Base-by-base conservation (phyloP, 768 basidiomycete genomes). In the Russula sp. region DNA sequence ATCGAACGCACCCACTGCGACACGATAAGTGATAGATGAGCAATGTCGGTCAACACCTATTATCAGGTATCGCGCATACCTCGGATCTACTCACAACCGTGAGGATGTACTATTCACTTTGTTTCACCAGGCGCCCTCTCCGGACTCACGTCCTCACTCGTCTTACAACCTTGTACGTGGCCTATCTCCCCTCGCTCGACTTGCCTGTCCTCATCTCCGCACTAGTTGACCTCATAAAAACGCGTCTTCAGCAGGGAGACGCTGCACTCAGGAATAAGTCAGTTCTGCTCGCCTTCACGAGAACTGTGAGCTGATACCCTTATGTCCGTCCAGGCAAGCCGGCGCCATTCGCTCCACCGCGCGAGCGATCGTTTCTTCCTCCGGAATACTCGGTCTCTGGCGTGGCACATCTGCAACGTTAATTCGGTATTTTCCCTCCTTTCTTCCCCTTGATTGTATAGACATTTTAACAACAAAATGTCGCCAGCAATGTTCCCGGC, bases 211-310 rank as follows among this genome's bases (percentile, higher is more conserved):
- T 18, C 59, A 55, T 45, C 55, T 52, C 37, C 45, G 40, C 18
- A 20, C 18, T 49, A 92, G 90, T 96, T 67, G 94, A 97, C 76
- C 77, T 96, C 27, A 74, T 97, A 68, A 97, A 97, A 76, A 96
- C 94, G n/a, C 82, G 94, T 52, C 71, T 94, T 68, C 94, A 95
- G 72, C 92, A 94, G 74, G 84, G 85, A 57, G 87, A 89, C 73
- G 80, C 80, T 6, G 69, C 65, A 35, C 47, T 75, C 44, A 27
- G 71, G 66, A 42, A 70, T 16, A 60, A 13, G 63, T 64, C 73
- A 69, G 72, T 75, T 82, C 80, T 68, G 64, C 77, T 69, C 44
- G 16, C 51, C 45, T 45, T n/a, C 52, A 34, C 39, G 31, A 35
- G 37, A 51, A 18, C 55, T 14, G 22, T 27, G 13, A 31, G 44